Percentiles rank a stretch among this genome's conserved stretches.
Evolutionary conservation across 768 basidiomycete genomes (phyloP).

Genomic region (Boletus huronensis): DNA sequence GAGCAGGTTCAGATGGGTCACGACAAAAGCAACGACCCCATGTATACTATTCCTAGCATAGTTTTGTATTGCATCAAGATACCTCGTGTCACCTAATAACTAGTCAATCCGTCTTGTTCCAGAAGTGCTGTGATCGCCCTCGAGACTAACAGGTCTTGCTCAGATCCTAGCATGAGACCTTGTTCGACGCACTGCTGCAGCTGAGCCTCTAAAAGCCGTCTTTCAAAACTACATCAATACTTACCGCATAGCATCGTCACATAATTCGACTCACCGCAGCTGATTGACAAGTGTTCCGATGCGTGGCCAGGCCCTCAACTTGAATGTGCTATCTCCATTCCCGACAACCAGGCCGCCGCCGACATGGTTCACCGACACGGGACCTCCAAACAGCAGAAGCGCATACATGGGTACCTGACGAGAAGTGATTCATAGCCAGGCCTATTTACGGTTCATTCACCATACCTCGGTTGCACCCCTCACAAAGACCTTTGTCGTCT

Average conservation of each 20-base stretch:
- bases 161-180: constrained; percentile 45
- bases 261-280: constrained; percentile 50
- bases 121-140: constrained; percentile 42
- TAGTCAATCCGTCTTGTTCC: constrained; percentile 34
- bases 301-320: constrained; percentile 79
- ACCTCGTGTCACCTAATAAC: not conserved
- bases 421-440: not conserved
- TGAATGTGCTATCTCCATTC: constrained; percentile 50
- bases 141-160: constrained; percentile 51
- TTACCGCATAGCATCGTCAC: not conserved
- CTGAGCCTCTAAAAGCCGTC: constrained; percentile 68
- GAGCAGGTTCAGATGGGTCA: not conserved
- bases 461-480: constrained; percentile 84
- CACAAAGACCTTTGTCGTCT: constrained; percentile 81
- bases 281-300: constrained; percentile 90
- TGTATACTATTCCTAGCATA: constrained; percentile 11
- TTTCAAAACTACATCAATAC: constrained; percentile 21
- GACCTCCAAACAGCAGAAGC: constrained; percentile 79
- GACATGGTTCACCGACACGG: constrained; percentile 74
- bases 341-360: constrained; percentile 71
- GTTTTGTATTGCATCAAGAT: constrained; percentile 14
- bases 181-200: constrained; percentile 63
- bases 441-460: not conserved
- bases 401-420: constrained; percentile 82
- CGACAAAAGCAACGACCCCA: not conserved